A percentile compares a stretch with the other conserved stretches of the same genome.
These are phyloP conservation scores for Lactarius hatsudake DNA, from an alignment of 768 basidiomycete genomes.

Conservation along the genomic window DNA sequence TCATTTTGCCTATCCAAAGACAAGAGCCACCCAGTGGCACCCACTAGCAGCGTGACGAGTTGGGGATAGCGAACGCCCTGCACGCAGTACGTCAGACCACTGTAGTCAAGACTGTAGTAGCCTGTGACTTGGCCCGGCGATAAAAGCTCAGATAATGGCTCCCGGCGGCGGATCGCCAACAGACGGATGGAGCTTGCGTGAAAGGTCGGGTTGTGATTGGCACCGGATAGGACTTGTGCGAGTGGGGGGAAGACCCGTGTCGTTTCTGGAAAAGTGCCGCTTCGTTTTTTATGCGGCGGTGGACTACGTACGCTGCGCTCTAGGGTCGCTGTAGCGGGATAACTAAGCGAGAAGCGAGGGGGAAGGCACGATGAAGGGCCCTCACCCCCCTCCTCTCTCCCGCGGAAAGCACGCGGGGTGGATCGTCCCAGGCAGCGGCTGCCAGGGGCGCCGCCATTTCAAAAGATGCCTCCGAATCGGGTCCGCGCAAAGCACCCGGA, in stretches of 20 bases:
- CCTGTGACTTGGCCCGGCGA: not conserved
- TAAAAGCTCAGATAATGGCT: not conserved
- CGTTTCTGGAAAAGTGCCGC: not conserved
- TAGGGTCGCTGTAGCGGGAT: not conserved
- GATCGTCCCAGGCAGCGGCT: not conserved
- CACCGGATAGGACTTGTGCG: too few species aligned
- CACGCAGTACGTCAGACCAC: not conserved
- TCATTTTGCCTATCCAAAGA: not conserved
- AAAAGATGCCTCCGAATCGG: not conserved
- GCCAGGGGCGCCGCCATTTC: not conserved
- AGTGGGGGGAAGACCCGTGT: too few species aligned
- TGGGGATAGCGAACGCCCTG: not conserved
- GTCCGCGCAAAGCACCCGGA: not conserved
- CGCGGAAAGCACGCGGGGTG: not conserved
- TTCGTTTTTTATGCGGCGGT: not conserved
- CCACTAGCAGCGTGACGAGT: not conserved
- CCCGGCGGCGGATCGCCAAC: not conserved
- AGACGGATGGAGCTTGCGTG: too few species aligned
- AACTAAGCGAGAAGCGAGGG: too few species aligned
- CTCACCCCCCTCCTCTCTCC: not conserved
- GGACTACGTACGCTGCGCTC: too few species aligned
- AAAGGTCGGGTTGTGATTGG: too few species aligned
- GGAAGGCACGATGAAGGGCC: too few species aligned
- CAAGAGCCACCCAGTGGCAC: too few species aligned
- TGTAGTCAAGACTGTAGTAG: not conserved